Evolutionary conservation across 169 alveolate species (phyloP), one percentile per base, ranked within the genome.

Genomic region (Blepharisma undulans): DNA sequence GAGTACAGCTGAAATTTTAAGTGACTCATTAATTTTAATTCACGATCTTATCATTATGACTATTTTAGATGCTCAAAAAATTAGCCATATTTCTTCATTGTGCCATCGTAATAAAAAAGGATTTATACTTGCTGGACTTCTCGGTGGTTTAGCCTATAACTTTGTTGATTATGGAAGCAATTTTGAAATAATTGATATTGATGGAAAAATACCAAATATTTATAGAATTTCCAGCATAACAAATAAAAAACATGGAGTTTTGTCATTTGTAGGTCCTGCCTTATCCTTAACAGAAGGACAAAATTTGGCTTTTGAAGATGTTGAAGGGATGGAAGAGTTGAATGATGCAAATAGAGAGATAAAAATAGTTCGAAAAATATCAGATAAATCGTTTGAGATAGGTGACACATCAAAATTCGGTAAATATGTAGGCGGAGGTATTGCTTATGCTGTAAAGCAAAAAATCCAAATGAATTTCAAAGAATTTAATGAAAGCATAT

Each of bases 101-200:
- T 12, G 60, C 27, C 90, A 66, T 19, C 34, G 85, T 27, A 92
- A 95, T 1, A 72, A 66, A 12, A 34, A 94, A 30, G 94, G 94
- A 10, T 94, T 94, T 60, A 66, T 94, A n/a, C 91, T 93, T 32
- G 86, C 98, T 34, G 97, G 96, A 33, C 89, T 95, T 4, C 94
- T 96, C 60, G 99, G 99, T 12, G 96, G 98, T 92, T 97, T 98
- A 25, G 99, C 99, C n/a, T 98, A 98, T 72, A 95, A 98, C 82
- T 99, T 99, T 93, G 99, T 98, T 34, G 99, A 99, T 92, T 99
- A 97, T 92, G 99, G 99, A 27, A 95, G 91, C 59, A 94, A 95
- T 22, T 98, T 98, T 96, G 92, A 91, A 33, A 96, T 98, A 79
- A 94, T 95, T 66, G 99, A 97, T 93, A 87, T 84, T 60, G 92